phyloP scores from a whole-genome alignment of 495 filamentous ascomycete genomes.

The Chaetomium tenue region DNA sequence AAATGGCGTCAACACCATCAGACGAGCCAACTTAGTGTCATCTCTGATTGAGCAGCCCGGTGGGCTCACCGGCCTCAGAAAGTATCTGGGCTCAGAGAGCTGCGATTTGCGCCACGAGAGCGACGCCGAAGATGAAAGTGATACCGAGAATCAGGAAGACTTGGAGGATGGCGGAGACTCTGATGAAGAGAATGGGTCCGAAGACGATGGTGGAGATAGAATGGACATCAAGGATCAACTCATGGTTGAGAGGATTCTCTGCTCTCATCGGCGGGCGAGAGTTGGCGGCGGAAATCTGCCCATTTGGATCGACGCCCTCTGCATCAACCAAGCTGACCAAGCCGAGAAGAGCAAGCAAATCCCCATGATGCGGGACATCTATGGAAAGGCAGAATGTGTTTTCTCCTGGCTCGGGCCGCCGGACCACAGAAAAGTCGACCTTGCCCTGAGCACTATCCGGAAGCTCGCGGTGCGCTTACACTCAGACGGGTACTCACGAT shows the following conservation, averaged over 20 bases:
- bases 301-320: background rate
- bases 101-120: background rate
- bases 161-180: too few species aligned
- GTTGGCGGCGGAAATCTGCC: background rate
- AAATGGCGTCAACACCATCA: background rate
- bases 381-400: background rate
- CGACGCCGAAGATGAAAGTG: background rate
- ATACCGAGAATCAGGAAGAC: too few species aligned
- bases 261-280: background rate
- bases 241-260: background rate
- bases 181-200: background rate
- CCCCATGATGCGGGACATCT: background rate
- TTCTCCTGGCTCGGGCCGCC: slow-evolving; percentile 6
- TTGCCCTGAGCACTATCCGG: background rate
- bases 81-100: background rate
- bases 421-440: background rate
- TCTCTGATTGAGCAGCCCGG: background rate
- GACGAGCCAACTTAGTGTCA: background rate
- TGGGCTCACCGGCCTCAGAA: background rate
- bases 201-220: background rate
- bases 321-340: background rate
- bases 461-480: background rate
- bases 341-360: background rate
- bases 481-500: background rate
- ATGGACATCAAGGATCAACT: background rate